Conservation (phyloP, 352 stramenopile genomes). For the Aphanomyces invadans region DNA sequence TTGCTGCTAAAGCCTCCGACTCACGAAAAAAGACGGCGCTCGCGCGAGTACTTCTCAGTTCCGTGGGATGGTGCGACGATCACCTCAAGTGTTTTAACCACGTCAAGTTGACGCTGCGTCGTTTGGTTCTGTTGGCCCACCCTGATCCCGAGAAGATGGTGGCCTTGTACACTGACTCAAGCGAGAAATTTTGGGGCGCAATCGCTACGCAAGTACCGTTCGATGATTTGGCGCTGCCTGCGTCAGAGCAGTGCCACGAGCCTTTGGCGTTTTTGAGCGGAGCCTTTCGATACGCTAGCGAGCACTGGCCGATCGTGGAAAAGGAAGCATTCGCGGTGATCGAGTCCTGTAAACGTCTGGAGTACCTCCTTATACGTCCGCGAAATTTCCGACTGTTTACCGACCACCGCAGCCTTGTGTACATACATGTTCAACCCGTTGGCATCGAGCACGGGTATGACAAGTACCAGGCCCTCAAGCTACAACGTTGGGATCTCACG, state of each 20-base stretch:
- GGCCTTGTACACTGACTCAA: slow-evolving; percentile 28
- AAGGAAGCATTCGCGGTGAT: slow-evolving; percentile 30
- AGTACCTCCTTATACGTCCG: slow-evolving; percentile 26
- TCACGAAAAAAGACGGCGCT: slow-evolving; percentile 27
- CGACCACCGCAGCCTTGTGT: slow-evolving; percentile 29
- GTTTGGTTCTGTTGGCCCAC: slow-evolving; percentile 28
- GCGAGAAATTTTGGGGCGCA: slow-evolving; percentile 26
- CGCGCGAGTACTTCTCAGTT: background rate
- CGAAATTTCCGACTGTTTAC: slow-evolving; percentile 28
- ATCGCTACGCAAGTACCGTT: slow-evolving; percentile 24
- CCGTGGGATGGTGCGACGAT: slow-evolving; percentile 17
- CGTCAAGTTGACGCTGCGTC: slow-evolving; percentile 15
- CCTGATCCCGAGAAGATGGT: slow-evolving; percentile 16
- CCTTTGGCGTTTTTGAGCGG: slow-evolving; percentile 29
- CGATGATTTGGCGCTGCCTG: background rate
- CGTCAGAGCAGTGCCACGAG: slow-evolving; percentile 25
- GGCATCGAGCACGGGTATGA: background rate
- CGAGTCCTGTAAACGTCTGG: slow-evolving; percentile 27
- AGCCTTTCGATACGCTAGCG: slow-evolving; percentile 11
- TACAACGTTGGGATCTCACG: slow-evolving; percentile 26
- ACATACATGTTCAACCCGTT: slow-evolving; percentile 29
- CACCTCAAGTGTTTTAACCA: slow-evolving; percentile 22
- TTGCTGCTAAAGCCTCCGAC: background rate
- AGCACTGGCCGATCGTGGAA: slow-evolving; percentile 27
- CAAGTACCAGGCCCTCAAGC: slow-evolving; percentile 31